Evolutionary conservation across 1,139 yeast genomes (phyloP).

Genomic region (Sugiyamaella novakii): DNA sequence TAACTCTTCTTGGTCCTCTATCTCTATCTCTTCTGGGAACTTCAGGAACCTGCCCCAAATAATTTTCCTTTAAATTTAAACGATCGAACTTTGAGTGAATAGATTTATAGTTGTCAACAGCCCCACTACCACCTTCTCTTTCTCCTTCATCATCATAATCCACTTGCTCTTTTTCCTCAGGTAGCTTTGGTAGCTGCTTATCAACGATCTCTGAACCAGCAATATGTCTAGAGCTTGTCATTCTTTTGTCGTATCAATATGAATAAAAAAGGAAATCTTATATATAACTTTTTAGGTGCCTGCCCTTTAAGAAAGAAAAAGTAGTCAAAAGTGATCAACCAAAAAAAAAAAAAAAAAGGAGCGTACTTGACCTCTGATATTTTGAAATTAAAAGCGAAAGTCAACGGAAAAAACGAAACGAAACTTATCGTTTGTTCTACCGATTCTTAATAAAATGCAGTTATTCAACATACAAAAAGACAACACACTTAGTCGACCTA

Average conservation of each 20-base stretch:
- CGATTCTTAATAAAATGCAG: too few species aligned
- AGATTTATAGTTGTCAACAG: not conserved
- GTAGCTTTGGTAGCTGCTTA: constrained; percentile 10
- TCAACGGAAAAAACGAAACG: too few species aligned
- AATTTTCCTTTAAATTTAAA: constrained; percentile 11
- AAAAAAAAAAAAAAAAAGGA: not conserved
- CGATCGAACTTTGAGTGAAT: constrained; percentile 9
- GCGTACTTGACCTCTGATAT: too few species aligned
- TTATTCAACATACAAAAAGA: not conserved
- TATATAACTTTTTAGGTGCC: constrained; percentile 1
- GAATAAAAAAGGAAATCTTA: not conserved
- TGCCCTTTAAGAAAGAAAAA: not conserved
- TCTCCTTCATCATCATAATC: constrained; percentile 2
- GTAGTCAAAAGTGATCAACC: not conserved
- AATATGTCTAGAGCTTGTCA: constrained; percentile 5
- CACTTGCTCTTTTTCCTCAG: constrained; percentile 8
- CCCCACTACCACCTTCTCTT: not conserved
- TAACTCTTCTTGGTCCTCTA: constrained; percentile 12
- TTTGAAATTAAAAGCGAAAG: too few species aligned
- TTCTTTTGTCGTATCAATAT: not conserved
- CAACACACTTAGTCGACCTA: too few species aligned
- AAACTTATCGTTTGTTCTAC: too few species aligned
- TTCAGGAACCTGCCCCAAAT: constrained; percentile 16
- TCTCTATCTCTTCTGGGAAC: constrained; percentile 16
- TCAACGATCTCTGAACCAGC: constrained; percentile 11